phyloP scores from a whole-genome alignment of 495 filamentous ascomycete species.

The Beverwykella pulmonaria region DNA sequence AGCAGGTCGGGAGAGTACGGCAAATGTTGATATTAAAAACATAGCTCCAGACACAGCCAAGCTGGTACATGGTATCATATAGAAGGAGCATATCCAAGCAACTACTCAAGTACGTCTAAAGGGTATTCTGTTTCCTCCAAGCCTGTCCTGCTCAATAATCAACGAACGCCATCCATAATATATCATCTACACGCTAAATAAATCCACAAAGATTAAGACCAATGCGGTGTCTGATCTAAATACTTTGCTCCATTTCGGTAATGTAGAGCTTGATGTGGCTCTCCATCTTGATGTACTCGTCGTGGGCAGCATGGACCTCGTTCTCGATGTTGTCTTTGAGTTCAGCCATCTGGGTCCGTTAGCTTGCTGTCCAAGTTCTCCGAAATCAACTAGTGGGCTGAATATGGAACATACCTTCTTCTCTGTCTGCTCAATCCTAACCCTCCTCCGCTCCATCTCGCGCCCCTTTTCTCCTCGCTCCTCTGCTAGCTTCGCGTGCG shows the following conservation, averaged over 20 bases:
- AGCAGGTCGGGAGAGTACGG: no score
- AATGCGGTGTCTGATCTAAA: no score
- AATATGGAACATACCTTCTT: slow-evolving; percentile 73
- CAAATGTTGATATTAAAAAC: no score
- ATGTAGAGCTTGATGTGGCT: slow-evolving; percentile 97
- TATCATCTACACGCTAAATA: not conserved
- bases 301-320: slow-evolving; percentile 82
- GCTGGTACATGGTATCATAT: no score
- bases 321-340: slow-evolving; percentile 95
- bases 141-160: no score
- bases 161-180: no score
- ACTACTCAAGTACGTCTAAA: no score
- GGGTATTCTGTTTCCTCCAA: no score
- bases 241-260: slow-evolving; percentile 93
- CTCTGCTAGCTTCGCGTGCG: slow-evolving; percentile 79
- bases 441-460: slow-evolving; percentile 87
- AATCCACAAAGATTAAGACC: no score
- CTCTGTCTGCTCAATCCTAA: slow-evolving; percentile 95
- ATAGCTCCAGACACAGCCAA: no score
- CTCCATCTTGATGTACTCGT: slow-evolving; percentile 95
- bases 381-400: no score
- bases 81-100: no score
- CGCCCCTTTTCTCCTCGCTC: slow-evolving; percentile 81
- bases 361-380: slow-evolving; percentile 25
- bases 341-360: slow-evolving; percentile 77